phyloP scores from a whole-genome alignment of 164 flowering plant genomes.

The Vitis rotundifolia region DNA sequence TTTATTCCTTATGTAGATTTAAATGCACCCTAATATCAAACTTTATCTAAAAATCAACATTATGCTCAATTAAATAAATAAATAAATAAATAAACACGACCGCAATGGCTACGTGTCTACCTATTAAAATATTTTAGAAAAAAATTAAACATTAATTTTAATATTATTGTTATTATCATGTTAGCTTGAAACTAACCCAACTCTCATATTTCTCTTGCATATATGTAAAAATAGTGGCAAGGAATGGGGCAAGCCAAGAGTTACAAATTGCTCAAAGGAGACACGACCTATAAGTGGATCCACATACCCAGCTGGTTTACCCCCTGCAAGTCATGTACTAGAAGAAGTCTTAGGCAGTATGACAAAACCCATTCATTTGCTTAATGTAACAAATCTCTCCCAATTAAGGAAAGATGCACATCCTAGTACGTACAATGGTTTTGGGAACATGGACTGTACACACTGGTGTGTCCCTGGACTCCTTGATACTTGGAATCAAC shows the following conservation, averaged over 20 bases:
- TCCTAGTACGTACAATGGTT: constrained; percentile 38
- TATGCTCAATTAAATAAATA: no score
- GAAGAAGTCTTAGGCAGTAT: constrained; percentile 36
- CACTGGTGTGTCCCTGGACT: constrained; percentile 74
- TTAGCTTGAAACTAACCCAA: no score
- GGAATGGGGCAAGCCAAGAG: constrained; percentile 48
- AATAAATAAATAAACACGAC: no score
- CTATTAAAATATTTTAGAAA: no score
- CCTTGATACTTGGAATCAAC: constrained; percentile 61
- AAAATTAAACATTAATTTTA: no score
- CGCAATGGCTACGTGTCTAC: no score
- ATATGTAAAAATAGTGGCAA: constrained; percentile 29
- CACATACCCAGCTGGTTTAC: constrained; percentile 37
- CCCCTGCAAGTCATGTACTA: constrained; percentile 33
- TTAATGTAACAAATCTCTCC: constrained; percentile 51
- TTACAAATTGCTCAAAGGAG: constrained; percentile 38
- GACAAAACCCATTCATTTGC: constrained; percentile 37
- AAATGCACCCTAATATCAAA: no score
- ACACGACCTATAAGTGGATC: constrained; percentile 43
- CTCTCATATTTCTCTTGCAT: not conserved
- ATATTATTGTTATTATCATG: no score
- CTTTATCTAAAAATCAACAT: no score
- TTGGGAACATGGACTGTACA: constrained; percentile 51
- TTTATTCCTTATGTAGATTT: no score
- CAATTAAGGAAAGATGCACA: constrained; percentile 68